Percentiles rank a stretch among this genome's conserved stretches.
phyloP scores from a whole-genome alignment of 2,329 filamentous ascomycete genomes.

The Bipolaris victoriae region DNA sequence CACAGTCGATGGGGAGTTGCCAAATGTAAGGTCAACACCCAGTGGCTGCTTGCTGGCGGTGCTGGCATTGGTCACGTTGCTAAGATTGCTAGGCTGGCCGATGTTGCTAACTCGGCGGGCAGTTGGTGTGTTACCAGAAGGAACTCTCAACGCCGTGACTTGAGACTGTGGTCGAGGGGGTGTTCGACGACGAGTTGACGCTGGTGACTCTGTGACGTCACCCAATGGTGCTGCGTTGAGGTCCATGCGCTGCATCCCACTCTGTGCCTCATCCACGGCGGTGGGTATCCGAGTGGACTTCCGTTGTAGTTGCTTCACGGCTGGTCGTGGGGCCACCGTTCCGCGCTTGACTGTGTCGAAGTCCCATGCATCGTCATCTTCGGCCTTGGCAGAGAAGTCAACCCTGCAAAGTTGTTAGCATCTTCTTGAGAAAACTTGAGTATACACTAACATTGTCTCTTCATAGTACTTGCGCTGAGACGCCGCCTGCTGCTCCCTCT shows the following conservation, averaged over 20 bases:
- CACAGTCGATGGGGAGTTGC: slow-evolving; percentile 90
- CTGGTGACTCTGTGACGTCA: slow-evolving; percentile 45
- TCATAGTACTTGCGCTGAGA: slow-evolving; percentile 87
- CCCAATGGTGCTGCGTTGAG: slow-evolving; percentile 53
- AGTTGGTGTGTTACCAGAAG: slow-evolving; percentile 50
- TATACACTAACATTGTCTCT: slow-evolving; percentile 72
- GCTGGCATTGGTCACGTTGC: slow-evolving; percentile 56
- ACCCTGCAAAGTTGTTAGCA: slow-evolving; percentile 53
- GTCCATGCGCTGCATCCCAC: slow-evolving; percentile 51
- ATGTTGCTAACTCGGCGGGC: slow-evolving; percentile 52
- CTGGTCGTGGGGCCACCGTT: slow-evolving; percentile 62
- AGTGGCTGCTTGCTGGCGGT: slow-evolving; percentile 70
- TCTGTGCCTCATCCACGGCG: slow-evolving; percentile 42
- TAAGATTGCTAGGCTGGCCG: slow-evolving; percentile 8
- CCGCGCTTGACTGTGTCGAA: slow-evolving; percentile 87
- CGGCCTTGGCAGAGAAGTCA: slow-evolving; percentile 68
- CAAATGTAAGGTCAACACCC: slow-evolving; percentile 89
- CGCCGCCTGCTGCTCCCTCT: slow-evolving; percentile 60
- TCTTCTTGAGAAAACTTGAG: neutral
- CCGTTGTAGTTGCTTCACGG: slow-evolving; percentile 55
- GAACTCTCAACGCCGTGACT: slow-evolving; percentile 46
- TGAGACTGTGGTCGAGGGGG: slow-evolving; percentile 48
- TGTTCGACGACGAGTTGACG: slow-evolving; percentile 35
- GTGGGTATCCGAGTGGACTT: slow-evolving; percentile 56
- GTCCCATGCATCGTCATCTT: slow-evolving; percentile 89